Evolutionary conservation across 306 rosid species (phyloP).

Genomic region (Cercis canadensis): DNA sequence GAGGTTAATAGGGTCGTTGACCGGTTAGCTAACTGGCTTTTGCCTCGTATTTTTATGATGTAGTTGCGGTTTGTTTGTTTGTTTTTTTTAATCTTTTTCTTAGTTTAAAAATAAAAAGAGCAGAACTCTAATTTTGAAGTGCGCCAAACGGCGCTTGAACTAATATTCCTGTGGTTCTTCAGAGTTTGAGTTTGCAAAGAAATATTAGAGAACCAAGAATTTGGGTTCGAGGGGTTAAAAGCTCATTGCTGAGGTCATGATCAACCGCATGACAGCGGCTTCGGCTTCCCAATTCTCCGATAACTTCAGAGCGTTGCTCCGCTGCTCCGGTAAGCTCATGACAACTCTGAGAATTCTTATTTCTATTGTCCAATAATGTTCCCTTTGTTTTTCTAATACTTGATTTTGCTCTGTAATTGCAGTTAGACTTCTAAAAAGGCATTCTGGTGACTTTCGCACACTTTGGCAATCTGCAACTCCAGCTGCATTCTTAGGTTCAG

Average conservation of each 20-base stretch:
- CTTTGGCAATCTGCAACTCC: slow-evolving; percentile 34
- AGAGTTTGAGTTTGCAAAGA: neutral
- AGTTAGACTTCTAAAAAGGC: slow-evolving; percentile 11
- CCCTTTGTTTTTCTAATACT: neutral
- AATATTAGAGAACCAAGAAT: no score
- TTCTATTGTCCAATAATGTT: neutral
- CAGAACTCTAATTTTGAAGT: neutral
- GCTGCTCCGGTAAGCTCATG: slow-evolving; percentile 8
- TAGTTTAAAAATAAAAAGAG: no score
- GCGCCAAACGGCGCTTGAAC: no score
- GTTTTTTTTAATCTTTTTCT: no score
- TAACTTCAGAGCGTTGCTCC: slow-evolving; percentile 11
- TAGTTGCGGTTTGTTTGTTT: no score
- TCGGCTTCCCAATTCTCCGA: neutral
- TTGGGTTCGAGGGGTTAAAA: neutral
- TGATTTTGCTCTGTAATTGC: slow-evolving; percentile 2
- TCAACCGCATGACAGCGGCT: slow-evolving; percentile 7
- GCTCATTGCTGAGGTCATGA: slow-evolving; percentile 19
- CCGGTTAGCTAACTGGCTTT: no score
- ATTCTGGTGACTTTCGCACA: slow-evolving; percentile 25
- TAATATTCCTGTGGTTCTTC: neutral
- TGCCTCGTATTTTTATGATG: no score
- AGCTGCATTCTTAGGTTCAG: slow-evolving; percentile 21
- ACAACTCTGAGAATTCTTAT: neutral
- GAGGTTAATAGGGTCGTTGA: no score